Evolutionary conservation across 768 basidiomycete species (phyloP).

Genomic region (Boletus pseudopeckii): DNA sequence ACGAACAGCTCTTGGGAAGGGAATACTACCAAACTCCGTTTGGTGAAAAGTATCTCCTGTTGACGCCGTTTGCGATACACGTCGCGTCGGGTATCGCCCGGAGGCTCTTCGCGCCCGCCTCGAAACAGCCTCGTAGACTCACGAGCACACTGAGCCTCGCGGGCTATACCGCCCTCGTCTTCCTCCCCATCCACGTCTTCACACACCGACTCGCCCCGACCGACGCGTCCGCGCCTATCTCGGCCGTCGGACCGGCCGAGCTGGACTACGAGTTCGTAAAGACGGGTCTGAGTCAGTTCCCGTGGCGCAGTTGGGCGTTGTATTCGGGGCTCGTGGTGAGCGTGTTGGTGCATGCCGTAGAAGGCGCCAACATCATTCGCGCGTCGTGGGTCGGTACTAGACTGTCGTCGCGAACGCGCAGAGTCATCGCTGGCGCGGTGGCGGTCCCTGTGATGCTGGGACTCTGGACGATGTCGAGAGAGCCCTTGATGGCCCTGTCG

Average conservation of each 20-base stretch:
- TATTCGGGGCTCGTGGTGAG: slow-evolving; percentile 61
- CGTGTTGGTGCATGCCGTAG: slow-evolving; percentile 56
- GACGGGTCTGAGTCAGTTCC: slow-evolving; percentile 59
- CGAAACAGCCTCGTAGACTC: slow-evolving; percentile 33
- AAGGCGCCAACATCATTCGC: slow-evolving; percentile 56
- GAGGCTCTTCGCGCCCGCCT: slow-evolving; percentile 47
- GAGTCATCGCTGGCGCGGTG: slow-evolving; percentile 33
- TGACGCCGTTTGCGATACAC: slow-evolving; percentile 66
- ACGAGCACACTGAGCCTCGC: slow-evolving; percentile 51
- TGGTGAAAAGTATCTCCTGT: slow-evolving; percentile 65
- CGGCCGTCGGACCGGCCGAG: slow-evolving; percentile 63
- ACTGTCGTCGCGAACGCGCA: slow-evolving; percentile 21
- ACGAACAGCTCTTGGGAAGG: slow-evolving; percentile 66
- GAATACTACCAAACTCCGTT: slow-evolving; percentile 81
- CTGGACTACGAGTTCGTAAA: slow-evolving; percentile 85
- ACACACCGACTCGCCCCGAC: slow-evolving; percentile 61
- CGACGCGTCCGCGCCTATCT: slow-evolving; percentile 36
- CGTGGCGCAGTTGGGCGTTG: slow-evolving; percentile 54
- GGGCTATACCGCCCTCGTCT: slow-evolving; percentile 57
- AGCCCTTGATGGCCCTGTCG: slow-evolving; percentile 55
- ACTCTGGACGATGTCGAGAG: slow-evolving; percentile 48
- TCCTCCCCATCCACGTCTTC: slow-evolving; percentile 50
- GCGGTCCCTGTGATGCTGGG: slow-evolving; percentile 57
- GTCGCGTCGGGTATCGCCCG: slow-evolving; percentile 55
- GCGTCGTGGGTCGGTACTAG: slow-evolving; percentile 38